phyloP scores from a whole-genome alignment of 768 basidiomycete species.

The Mycena metata region DNA sequence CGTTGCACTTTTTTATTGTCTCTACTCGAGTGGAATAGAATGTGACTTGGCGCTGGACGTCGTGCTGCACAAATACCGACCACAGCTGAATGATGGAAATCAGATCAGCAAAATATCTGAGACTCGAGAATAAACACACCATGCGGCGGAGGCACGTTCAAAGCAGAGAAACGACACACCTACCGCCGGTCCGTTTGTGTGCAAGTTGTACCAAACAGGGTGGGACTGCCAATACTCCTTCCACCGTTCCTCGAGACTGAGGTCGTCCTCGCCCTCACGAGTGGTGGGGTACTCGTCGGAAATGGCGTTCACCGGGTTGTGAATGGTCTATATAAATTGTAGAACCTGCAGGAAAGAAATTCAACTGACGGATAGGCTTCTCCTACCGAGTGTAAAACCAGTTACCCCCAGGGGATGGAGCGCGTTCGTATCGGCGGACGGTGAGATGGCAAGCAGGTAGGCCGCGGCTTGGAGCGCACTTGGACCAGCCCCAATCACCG shows the following conservation, averaged over 20 bases:
- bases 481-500: constrained; percentile 35
- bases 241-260: constrained; percentile 35
- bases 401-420: constrained; percentile 39
- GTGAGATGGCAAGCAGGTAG: constrained; percentile 19
- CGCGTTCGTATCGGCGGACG: constrained; percentile 41
- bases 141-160: neutral
- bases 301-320: neutral
- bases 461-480: constrained; percentile 36
- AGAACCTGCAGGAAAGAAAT: neutral
- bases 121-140: constrained; percentile 18
- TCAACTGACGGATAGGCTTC: constrained; percentile 39
- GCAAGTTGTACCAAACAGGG: constrained; percentile 37
- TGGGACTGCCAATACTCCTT: constrained; percentile 39
- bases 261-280: constrained; percentile 32
- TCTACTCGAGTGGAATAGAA: constrained; percentile 56
- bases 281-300: constrained; percentile 31
- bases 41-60: constrained; percentile 31
- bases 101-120: neutral
- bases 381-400: constrained; percentile 40
- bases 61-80: constrained; percentile 37
- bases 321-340: neutral
- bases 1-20: constrained; percentile 45
- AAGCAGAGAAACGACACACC: neutral
- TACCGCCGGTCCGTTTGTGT: constrained; percentile 38
- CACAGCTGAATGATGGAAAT: constrained; percentile 32